A percentile compares a stretch with the other conserved stretches of the same genome.
These are phyloP conservation scores for Elongisporangium undulatum DNA, from an alignment of 352 stramenopile species.

Conservation along the genomic window DNA sequence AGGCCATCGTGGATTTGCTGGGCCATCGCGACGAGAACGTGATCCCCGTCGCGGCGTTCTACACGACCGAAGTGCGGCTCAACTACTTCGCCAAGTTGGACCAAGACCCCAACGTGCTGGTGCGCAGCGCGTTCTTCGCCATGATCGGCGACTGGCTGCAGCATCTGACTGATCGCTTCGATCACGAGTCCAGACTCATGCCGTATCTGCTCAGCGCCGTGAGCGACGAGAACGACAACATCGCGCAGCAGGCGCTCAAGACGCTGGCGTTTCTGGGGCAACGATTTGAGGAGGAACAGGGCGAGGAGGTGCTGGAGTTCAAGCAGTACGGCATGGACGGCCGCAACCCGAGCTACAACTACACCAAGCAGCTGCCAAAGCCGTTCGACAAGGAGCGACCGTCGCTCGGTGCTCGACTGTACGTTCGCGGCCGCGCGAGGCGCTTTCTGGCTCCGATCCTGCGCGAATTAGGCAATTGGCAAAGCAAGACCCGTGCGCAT, in stretches of 20 bases:
- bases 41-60: conserved; percentile 92
- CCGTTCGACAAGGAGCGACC: conserved; percentile 78
- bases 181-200: conserved; percentile 92
- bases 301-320: conserved; percentile 88
- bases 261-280: conserved; percentile 66
- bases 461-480: conserved; percentile 91
- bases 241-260: conserved; percentile 51
- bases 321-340: conserved; percentile 95
- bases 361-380: conserved; percentile 61
- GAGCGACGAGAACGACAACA: conserved; percentile 54
- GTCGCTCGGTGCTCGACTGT: conserved; percentile 88
- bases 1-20: conserved; percentile 93
- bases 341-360: conserved; percentile 83
- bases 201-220: conserved; percentile 92
- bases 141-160: conserved; percentile 90
- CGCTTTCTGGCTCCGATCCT: conserved; percentile 90
- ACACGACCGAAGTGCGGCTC: conserved; percentile 83
- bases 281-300: conserved; percentile 63
- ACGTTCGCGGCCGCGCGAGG: conserved; percentile 85
- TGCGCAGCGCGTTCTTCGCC: conserved; percentile 81
- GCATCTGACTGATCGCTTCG: conserved; percentile 90
- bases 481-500: conserved; percentile 69
- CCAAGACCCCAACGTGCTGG: conserved; percentile 75
- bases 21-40: conserved; percentile 95
- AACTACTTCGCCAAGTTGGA: conserved; percentile 94